Evolutionary conservation across 331 rosid genomes (phyloP), one percentile per base, ranked within the genome.

Genomic region (Acacia concinna): DNA sequence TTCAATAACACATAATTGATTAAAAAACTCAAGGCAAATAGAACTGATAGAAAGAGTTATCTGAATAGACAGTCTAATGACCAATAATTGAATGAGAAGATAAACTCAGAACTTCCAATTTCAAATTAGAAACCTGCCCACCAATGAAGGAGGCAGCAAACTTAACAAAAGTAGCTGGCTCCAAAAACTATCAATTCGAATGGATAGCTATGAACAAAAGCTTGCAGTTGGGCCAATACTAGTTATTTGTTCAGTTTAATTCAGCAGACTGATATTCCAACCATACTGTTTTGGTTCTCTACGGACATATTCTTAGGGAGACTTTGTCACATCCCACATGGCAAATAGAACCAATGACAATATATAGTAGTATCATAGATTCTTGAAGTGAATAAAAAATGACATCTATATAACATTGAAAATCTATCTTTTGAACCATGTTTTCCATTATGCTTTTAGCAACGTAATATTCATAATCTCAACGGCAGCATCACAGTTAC

Each of bases 281-380:
- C 9, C 57, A 17, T 5, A 47, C n/a, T 6, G 57, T 20, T 51
- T 6, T 51, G 11, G 57, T 51, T 20, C 23, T 18, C 25, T 49
- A 51, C 10, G 0, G 23, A 49, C 25, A 20, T 51, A 20, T 18
- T 20, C 57, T 51, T 51, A 20, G 57, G 57, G 57, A 51, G 25
- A 51, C 57, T 51, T 51, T 51, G 57, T n/a, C 54, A 47, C 30
- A 43, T 35, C 73, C 25, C 37, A 51, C 76, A 71, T 71, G 11
- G 10, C 46, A 71, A 3, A 49, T 1, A 10, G 20, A 49, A 46
- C 60, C 11, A 20, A 20, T 20, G 20, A 51, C 5, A 17, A 47
- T 47, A 47, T 46, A 11, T 8, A 38, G 41, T 38, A 8, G 41
- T 66, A 37, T n/a, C 17, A 14, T 8, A 71, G 20, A 31, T 71